Conservation (phyloP, 2,329 filamentous ascomycete species). For the Curvularia sp. region DNA sequence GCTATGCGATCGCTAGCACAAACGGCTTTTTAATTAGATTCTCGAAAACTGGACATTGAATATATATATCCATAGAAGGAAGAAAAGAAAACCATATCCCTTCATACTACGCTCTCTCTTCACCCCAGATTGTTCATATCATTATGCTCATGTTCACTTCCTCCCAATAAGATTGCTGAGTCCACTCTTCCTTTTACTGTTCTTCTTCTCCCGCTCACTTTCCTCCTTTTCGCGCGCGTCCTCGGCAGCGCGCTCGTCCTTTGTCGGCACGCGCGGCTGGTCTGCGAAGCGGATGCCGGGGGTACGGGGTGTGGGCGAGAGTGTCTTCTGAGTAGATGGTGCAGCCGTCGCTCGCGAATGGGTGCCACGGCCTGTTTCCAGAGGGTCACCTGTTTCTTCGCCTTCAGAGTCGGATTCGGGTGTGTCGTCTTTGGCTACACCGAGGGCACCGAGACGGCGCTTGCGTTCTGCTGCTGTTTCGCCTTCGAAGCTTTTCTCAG, state of each 20-base stretch:
- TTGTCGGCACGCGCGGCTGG: slow-evolving; percentile 44
- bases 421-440: slow-evolving; percentile 54
- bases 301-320: slow-evolving; percentile 39
- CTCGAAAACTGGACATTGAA: neutral
- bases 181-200: slow-evolving; percentile 28
- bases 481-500: slow-evolving; percentile 44
- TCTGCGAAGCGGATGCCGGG: slow-evolving; percentile 70
- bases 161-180: slow-evolving; percentile 29
- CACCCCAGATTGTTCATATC: neutral
- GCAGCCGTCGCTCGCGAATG: slow-evolving; percentile 20
- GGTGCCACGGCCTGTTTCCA: slow-evolving; percentile 46
- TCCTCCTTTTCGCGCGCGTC: slow-evolving; percentile 35
- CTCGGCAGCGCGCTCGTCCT: slow-evolving; percentile 41
- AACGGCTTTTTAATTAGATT: neutral
- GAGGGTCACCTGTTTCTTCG: slow-evolving; percentile 45
- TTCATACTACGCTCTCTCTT: neutral
- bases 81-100: neutral
- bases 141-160: slow-evolving; percentile 12
- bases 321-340: slow-evolving; percentile 6
- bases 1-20: neutral
- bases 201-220: slow-evolving; percentile 24
- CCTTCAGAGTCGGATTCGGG: slow-evolving; percentile 43
- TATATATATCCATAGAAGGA: neutral
- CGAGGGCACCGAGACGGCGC: slow-evolving; percentile 75
- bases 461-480: slow-evolving; percentile 79